Conservation (phyloP, 169 alveolate species). For the Neospora caninum region DNA sequence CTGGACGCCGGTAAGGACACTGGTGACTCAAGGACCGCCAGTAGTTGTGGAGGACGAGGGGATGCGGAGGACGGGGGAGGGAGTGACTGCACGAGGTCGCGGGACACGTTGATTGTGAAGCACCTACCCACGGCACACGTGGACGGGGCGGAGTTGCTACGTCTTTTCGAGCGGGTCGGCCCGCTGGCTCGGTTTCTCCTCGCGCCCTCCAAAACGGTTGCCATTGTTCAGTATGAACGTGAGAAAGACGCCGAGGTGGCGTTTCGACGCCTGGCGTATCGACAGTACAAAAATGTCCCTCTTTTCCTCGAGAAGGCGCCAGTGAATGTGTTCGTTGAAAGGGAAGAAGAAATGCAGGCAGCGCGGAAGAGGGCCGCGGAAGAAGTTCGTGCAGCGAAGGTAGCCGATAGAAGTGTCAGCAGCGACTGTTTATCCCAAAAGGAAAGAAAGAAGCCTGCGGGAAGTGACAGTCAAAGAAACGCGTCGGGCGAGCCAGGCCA, state of each 20-base stretch:
- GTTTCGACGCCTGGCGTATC: slow-evolving; percentile 86
- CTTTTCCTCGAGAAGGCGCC: slow-evolving; percentile 95
- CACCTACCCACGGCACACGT: slow-evolving; percentile 74
- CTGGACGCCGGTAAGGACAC: neutral
- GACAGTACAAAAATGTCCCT: slow-evolving; percentile 85
- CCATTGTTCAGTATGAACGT: slow-evolving; percentile 86
- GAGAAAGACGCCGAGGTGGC: slow-evolving; percentile 87
- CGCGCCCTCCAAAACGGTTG: slow-evolving; percentile 91
- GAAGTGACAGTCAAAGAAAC: neutral
- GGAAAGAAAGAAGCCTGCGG: neutral
- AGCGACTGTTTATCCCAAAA: neutral
- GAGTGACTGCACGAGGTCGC: slow-evolving; percentile 19
- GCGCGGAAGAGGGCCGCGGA: slow-evolving; percentile 24
- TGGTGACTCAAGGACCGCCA: neutral
- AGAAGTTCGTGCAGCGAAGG: slow-evolving; percentile 28
- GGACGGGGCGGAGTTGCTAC: slow-evolving; percentile 66
- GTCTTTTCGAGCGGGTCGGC: slow-evolving; percentile 87
- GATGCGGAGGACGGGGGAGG: neutral
- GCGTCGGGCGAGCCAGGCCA: neutral
- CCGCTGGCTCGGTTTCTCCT: slow-evolving; percentile 80
- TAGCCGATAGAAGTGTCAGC: neutral
- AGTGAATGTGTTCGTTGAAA: slow-evolving; percentile 65
- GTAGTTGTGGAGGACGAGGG: neutral
- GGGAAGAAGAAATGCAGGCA: neutral
- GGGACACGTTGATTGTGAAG: slow-evolving; percentile 75